Base-by-base conservation (phyloP, 2,329 filamentous ascomycete species). In the Fusarium siculi region DNA sequence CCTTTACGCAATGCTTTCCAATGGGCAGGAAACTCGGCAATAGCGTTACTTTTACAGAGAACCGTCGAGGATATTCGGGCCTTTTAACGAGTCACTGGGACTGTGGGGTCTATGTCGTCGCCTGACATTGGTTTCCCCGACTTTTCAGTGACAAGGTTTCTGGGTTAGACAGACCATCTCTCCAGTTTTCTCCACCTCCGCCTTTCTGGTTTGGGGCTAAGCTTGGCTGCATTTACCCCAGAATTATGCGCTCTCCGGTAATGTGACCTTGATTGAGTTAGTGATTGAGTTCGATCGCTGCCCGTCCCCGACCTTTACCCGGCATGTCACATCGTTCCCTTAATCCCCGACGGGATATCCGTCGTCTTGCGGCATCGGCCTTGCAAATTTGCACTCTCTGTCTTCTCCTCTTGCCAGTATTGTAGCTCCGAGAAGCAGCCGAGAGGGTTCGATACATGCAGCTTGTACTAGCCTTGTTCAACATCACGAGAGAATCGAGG, bases 141-240 rank as follows among this genome's bases (percentile, higher is more conserved):
- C 30, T 61, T 43, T 47, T 42, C 15, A 9, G 16, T 10, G 16
- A 49, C 55, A 10, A 34, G 36, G 36, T 46, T 46, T 34, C 5
- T 11, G 40, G 40, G 32, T 9, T 32, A 9, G 60, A 56, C 63
- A 66, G 36, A 11, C 60, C 63, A 66, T 46, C 16, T 39, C 60
- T 36, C 42, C 42, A 40, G n/a, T 42, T 30, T 57, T 49, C 63
- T 37, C 63, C 63, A 66, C 61, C 60, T 37, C 49, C 63, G 30
- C 60, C 36, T 65, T 66, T 65, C 49, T 42, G 9, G 25, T 57
- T 43, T 28, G 10, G 39, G 46, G 39, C 46, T 34, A 28, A 40
- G 57, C 36, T 57, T 61, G 19, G 15, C n/a, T 50, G 16, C 32
- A 36, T 63, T 62, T 63, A 62, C 61, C 61, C 61, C 56, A 50